These are phyloP conservation scores for Hanseniaspora sp. DNA, from an alignment of 1,139 yeast species.

Conservation along the genomic window DNA sequence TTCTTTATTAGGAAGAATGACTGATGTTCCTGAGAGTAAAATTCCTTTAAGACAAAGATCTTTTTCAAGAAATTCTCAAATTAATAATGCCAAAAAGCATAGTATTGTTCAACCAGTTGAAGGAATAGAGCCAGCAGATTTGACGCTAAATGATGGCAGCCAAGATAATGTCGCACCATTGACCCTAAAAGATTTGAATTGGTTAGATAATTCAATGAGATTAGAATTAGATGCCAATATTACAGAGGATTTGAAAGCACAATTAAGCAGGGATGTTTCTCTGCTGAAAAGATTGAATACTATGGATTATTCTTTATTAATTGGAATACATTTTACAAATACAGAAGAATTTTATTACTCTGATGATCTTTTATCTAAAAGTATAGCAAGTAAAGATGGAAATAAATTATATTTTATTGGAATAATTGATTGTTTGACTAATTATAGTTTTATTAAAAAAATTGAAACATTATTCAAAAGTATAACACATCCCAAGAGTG, in stretches of 20 bases:
- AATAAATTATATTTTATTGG: slow-evolving; percentile 79
- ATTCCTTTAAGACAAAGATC: slow-evolving; percentile 19
- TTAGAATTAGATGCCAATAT: slow-evolving; percentile 65
- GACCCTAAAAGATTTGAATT: slow-evolving; percentile 75
- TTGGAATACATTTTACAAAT: slow-evolving; percentile 73
- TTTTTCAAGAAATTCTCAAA: slow-evolving; percentile 18
- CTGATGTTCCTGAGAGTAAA: slow-evolving; percentile 26
- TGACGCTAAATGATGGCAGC: neutral
- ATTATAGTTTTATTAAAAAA: slow-evolving; percentile 63
- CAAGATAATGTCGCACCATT: slow-evolving; percentile 21
- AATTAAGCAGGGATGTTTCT: slow-evolving; percentile 62
- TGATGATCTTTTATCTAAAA: slow-evolving; percentile 21
- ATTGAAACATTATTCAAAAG: slow-evolving; percentile 82
- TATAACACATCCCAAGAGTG: slow-evolving; percentile 52
- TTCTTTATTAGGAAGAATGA: slow-evolving; percentile 72
- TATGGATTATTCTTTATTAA: slow-evolving; percentile 86
- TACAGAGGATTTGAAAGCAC: slow-evolving; percentile 47
- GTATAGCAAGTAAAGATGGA: slow-evolving; percentile 34
- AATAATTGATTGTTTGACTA: slow-evolving; percentile 84
- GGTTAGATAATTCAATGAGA: slow-evolving; percentile 57
- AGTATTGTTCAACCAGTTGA: neutral
- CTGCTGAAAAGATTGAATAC: slow-evolving; percentile 64
- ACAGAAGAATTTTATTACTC: slow-evolving; percentile 41
- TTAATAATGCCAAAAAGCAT: slow-evolving; percentile 5
- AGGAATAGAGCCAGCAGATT: neutral